Evolutionary conservation across 1,284 basidiomycete species (phyloP).

Genomic region (Melampsora abietis-canadensis): DNA sequence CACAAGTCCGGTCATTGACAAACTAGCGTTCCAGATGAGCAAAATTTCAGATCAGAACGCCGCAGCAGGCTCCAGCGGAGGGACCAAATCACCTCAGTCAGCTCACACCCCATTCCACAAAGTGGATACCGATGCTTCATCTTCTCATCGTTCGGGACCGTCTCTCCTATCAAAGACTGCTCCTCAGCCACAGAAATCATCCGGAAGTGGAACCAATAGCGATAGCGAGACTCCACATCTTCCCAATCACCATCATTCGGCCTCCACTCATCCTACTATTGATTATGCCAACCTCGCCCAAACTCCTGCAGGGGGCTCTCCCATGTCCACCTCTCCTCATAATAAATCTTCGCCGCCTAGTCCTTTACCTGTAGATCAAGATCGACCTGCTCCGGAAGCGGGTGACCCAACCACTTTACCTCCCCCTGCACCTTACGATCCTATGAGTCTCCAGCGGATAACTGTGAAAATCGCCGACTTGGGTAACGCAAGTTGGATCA

Average conservation of each 20-base stretch:
- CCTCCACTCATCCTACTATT: slow-evolving; percentile 52
- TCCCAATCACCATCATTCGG: slow-evolving; percentile 49
- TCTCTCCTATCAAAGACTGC: slow-evolving; percentile 78
- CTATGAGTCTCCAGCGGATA: slow-evolving; percentile 70
- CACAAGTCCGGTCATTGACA: slow-evolving; percentile 77
- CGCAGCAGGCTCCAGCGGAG: slow-evolving; percentile 13
- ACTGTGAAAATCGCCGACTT: slow-evolving; percentile 99
- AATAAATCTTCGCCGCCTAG: slow-evolving; percentile 4
- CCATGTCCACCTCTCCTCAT: slow-evolving; percentile 6
- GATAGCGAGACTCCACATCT: slow-evolving; percentile 21
- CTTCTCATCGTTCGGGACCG: slow-evolving; percentile 60
- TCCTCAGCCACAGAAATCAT: slow-evolving; percentile 52
- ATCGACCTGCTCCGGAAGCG: slow-evolving; percentile 55
- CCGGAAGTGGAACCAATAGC: slow-evolving; percentile 44
- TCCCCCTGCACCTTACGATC: slow-evolving; percentile 61
- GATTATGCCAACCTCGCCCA: slow-evolving; percentile 49
- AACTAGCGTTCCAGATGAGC: slow-evolving; percentile 88
- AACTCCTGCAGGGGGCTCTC: slow-evolving; percentile 29
- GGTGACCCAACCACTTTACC: slow-evolving; percentile 60
- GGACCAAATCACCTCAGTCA: slow-evolving; percentile 45
- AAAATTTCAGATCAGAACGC: slow-evolving; percentile 55
- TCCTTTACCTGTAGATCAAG: slow-evolving; percentile 13
- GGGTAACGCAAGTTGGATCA: slow-evolving; percentile 79
- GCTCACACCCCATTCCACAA: neutral
- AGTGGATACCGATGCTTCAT: slow-evolving; percentile 5